Evolutionary conservation across 805 yeast genomes (phyloP).

Genomic region (Cyberlindnera petersonii): DNA sequence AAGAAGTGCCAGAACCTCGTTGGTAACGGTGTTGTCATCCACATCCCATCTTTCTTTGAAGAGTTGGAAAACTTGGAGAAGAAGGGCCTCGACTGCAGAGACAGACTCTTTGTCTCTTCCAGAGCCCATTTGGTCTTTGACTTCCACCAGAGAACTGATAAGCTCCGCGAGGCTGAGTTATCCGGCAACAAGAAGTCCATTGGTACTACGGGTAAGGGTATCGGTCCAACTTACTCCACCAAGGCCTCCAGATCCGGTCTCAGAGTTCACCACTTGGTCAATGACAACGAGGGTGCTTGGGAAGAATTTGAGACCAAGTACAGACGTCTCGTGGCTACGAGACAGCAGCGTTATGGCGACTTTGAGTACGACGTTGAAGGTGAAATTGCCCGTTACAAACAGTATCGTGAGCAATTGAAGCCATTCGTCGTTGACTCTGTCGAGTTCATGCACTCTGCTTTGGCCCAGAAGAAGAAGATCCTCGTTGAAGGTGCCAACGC

Average conservation of each 20-base stretch:
- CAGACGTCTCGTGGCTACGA: slow-evolving; percentile 70
- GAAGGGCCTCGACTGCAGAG: slow-evolving; percentile 65
- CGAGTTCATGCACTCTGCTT: slow-evolving; percentile 74
- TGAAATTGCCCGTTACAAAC: slow-evolving; percentile 74
- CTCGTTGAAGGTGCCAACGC: slow-evolving; percentile 98
- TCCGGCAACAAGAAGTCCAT: slow-evolving; percentile 67
- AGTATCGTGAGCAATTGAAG: slow-evolving; percentile 64
- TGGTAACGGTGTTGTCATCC: slow-evolving; percentile 96
- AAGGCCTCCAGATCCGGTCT: slow-evolving; percentile 96
- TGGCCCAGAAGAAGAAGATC: slow-evolving; percentile 75
- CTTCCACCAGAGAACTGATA: slow-evolving; percentile 96
- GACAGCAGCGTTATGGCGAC: slow-evolving; percentile 88
- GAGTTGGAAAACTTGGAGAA: slow-evolving; percentile 78
- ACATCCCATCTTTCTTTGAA: slow-evolving; percentile 86
- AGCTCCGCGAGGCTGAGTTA: slow-evolving; percentile 89
- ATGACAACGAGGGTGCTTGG: slow-evolving; percentile 90
- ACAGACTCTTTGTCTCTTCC: slow-evolving; percentile 80
- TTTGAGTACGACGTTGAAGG: slow-evolving; percentile 82
- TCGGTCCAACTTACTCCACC: slow-evolving; percentile 97
- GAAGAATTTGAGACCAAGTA: slow-evolving; percentile 78
- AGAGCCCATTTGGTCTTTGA: slow-evolving; percentile 97
- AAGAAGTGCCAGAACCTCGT: slow-evolving; percentile 85
- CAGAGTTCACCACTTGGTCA: slow-evolving; percentile 92
- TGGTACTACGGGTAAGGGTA: slow-evolving; percentile 98
- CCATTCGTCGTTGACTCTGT: slow-evolving; percentile 96